Conservation (phyloP, 148 eudicot genomes). For the Silene latifolia region DNA sequence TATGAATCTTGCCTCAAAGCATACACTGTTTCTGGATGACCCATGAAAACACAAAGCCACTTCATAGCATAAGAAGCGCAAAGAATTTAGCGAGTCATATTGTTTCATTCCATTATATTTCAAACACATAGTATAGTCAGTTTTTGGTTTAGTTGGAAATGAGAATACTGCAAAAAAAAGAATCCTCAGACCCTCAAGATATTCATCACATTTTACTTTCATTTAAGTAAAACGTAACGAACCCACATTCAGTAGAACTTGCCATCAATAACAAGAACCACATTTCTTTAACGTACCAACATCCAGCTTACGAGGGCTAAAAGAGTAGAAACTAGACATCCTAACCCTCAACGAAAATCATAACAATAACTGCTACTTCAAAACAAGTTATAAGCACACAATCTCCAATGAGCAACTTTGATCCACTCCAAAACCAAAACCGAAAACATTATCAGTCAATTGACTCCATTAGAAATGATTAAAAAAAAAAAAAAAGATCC, state of each 20-base stretch:
- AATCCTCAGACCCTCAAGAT: conserved; percentile 3
- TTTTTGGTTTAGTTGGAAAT: too few species aligned
- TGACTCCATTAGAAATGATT: not conserved
- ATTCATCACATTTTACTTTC: not conserved
- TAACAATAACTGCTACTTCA: not conserved
- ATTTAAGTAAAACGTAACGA: not conserved
- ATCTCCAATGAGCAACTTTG: conserved; percentile 1
- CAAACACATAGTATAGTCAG: too few species aligned
- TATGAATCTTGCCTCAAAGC: too few species aligned
- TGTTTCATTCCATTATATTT: too few species aligned
- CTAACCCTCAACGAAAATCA: conserved; percentile 1
- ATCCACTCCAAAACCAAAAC: not conserved
- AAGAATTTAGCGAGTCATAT: too few species aligned
- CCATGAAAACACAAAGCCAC: too few species aligned
- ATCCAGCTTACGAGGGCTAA: not conserved
- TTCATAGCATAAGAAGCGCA: too few species aligned
- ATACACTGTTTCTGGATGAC: too few species aligned
- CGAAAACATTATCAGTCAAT: not conserved
- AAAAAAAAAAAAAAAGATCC: not conserved
- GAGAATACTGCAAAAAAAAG: not conserved
- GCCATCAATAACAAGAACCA: conserved; percentile 10
- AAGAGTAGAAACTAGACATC: not conserved
- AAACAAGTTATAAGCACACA: not conserved
- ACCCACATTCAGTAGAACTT: not conserved
- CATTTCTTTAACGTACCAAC: not conserved